Percentiles rank a stretch among this genome's conserved stretches.
These are phyloP conservation scores for Coprinellus aureogranulatus DNA, from an alignment of 768 basidiomycete species.

Conservation along the genomic window DNA sequence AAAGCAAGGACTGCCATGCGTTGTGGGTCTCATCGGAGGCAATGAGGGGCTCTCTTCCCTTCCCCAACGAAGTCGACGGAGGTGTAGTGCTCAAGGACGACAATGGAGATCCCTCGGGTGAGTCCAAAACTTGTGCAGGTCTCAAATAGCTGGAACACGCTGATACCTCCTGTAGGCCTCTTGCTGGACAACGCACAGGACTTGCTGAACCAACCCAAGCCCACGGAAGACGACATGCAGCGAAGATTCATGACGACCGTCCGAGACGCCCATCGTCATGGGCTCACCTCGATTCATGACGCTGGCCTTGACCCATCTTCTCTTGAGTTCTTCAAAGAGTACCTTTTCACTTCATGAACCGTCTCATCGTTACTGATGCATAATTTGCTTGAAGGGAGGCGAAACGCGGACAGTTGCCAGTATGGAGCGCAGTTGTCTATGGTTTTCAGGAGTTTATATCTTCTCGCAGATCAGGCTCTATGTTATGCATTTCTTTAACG, in stretches of 20 bases:
- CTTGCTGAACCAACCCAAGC: constrained; percentile 59
- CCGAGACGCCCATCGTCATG: constrained; percentile 63
- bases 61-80: constrained; percentile 73
- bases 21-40: constrained; percentile 77
- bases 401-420: constrained; percentile 57
- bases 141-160: constrained; percentile 5
- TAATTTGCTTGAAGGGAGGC: constrained; percentile 50
- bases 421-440: constrained; percentile 20
- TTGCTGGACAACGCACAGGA: constrained; percentile 87
- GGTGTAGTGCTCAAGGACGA: constrained; percentile 74
- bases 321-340: constrained; percentile 76
- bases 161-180: constrained; percentile 44
- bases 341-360: constrained; percentile 2
- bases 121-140: constrained; percentile 11
- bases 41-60: constrained; percentile 53
- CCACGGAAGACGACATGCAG: constrained; percentile 62
- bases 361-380: background rate
- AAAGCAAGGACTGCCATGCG: constrained; percentile 87
- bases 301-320: constrained; percentile 70
- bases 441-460: background rate
- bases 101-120: constrained; percentile 69
- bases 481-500: constrained; percentile 73
- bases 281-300: constrained; percentile 85
- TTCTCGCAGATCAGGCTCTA: constrained; percentile 64
- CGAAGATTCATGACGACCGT: constrained; percentile 62